Percentiles rank a stretch among this genome's conserved stretches.
Conservation (phyloP, 202 grass and related monocot species). For the Digitaria exilis region DNA sequence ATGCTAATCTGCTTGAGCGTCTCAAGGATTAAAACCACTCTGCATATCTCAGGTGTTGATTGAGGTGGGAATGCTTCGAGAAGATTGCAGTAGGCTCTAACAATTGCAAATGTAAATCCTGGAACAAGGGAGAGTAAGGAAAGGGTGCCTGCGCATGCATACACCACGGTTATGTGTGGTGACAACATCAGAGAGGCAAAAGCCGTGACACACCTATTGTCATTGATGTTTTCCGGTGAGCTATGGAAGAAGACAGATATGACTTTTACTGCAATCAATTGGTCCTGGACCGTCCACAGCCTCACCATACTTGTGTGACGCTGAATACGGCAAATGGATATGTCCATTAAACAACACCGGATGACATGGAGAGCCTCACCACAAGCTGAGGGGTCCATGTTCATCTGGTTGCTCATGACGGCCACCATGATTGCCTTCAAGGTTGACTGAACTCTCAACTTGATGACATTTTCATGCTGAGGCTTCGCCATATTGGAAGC, state of each 20-base stretch:
- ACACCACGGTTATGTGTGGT: not conserved
- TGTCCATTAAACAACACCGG: not conserved
- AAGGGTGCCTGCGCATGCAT: not conserved
- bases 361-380: not conserved
- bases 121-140: not conserved
- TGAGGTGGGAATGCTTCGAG: not conserved
- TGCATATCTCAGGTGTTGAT: not conserved
- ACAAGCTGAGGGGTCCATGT: not conserved
- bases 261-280: not conserved
- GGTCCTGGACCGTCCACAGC: not conserved
- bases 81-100: not conserved
- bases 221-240: not conserved
- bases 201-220: not conserved
- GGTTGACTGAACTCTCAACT: not conserved
- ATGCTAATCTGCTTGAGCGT: not conserved
- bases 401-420: not conserved
- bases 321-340: not conserved
- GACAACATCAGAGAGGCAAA: not conserved
- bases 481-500: not conserved
- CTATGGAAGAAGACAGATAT: not conserved
- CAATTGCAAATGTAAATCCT: not conserved
- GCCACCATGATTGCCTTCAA: not conserved
- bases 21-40: not conserved
- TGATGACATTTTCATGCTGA: not conserved
- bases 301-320: not conserved